Base-by-base conservation (phyloP, 306 rosid genomes). In the Herpetospermum pedunculosum region DNA sequence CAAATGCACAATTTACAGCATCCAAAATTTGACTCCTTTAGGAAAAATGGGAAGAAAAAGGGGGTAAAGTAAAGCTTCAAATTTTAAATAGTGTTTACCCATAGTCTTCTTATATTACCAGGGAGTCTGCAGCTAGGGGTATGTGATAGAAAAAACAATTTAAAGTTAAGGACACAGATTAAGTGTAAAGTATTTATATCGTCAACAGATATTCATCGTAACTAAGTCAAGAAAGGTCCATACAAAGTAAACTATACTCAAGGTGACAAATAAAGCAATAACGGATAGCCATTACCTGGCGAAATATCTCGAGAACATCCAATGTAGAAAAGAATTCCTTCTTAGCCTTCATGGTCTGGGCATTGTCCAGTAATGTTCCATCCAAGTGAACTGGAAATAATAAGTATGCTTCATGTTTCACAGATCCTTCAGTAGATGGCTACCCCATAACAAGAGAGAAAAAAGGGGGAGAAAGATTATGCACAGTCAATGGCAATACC, bases 341-440 rank as follows among this genome's bases (percentile, higher is more conserved):
- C 79, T 85, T 95, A 75, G 93, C 75, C 77, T 88, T 81, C 99
- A 95, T 92, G 68, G 84, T 79, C 76, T 88, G 86, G 63, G 96
- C 86, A 87, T 92, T 92, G 83, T 95, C 99, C 76, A 95, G 85
- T 85, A 95, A 80, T 21, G 99, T 95, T 86, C 99, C 99, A 80
- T 92, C 99, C 87, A 95, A 82, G 80, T 92, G 99, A 87, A 95
- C 96, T 62, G 99, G 99, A 89, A 95, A 95, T 72, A 95, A 80
- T 76, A 95, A 82, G 83, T 92, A 95, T 10, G 99, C 99, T 84
- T 95, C 99, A 84, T 92, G 92, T 80, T 72, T 88, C 97, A 96
- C 87, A 73, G 99, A 88, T 73, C 83, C 78, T 79, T 90, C 97
- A 76, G 75, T 87, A 73, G 97, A 82, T 75, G 91, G 78, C 99